A percentile compares a stretch with the other conserved stretches of the same genome.
These are phyloP conservation scores for Turritis glabra DNA, from an alignment of 345 rosid species.

Conservation along the genomic window DNA sequence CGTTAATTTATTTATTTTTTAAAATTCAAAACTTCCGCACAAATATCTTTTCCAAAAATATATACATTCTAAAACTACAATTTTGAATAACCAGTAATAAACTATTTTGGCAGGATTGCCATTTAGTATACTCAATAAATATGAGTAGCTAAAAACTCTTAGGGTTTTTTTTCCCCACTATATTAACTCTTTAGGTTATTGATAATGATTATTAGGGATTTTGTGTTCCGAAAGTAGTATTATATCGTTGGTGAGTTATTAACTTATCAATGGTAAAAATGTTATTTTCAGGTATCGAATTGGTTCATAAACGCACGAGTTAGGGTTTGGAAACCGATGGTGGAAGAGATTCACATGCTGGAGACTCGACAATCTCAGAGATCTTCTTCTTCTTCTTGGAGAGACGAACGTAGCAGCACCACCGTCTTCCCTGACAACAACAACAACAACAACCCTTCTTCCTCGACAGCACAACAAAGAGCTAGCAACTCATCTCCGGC, in stretches of 20 bases:
- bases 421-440: slow-evolving; percentile 39
- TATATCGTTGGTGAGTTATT: neutral
- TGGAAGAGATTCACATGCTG: slow-evolving; percentile 83
- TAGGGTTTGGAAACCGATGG: slow-evolving; percentile 97
- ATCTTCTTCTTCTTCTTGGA: slow-evolving; percentile 55
- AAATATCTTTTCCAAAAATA: neutral
- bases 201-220: neutral
- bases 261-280: neutral
- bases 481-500: slow-evolving; percentile 38
- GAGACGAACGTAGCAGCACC: slow-evolving; percentile 42
- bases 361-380: slow-evolving; percentile 72
- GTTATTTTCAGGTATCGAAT: slow-evolving; percentile 63
- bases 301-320: slow-evolving; percentile 97
- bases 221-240: neutral
- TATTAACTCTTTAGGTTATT: neutral
- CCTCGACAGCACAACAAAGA: slow-evolving; percentile 29
- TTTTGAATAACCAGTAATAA: too few relatives aligned
- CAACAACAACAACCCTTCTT: slow-evolving; percentile 31
- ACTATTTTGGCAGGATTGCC: neutral
- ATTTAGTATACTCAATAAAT: neutral
- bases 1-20: neutral
- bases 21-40: too few relatives aligned
- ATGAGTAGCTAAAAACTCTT: neutral
- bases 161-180: neutral
- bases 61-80: neutral